These are phyloP conservation scores for Aegilops bicornis DNA, from an alignment of 176 grass and related monocot genomes.

Conservation along the genomic window DNA sequence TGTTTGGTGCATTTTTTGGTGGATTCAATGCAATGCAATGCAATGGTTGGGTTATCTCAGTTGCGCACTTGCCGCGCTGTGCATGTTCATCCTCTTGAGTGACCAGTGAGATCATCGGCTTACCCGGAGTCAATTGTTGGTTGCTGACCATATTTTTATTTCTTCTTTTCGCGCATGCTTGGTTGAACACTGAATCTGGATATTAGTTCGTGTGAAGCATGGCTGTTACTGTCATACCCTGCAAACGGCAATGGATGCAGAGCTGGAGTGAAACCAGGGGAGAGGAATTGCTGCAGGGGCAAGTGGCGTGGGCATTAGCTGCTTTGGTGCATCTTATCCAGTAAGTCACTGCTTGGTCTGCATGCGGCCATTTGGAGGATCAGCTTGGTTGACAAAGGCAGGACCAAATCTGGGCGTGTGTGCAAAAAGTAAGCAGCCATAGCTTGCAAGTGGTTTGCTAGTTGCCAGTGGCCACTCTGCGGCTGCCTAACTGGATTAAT, in stretches of 20 bases:
- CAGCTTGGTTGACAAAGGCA: neutral
- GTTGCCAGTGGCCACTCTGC: neutral
- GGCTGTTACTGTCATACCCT: neutral
- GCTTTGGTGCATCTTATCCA: conserved; percentile 12
- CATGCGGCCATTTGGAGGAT: neutral
- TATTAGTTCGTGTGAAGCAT: neutral
- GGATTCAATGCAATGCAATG: conserved; percentile 36
- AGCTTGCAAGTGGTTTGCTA: conserved; percentile 5
- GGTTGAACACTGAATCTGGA: neutral
- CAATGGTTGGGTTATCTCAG: neutral
- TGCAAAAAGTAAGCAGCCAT: neutral
- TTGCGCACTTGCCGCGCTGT: neutral
- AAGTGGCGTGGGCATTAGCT: neutral
- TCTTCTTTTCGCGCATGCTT: neutral
- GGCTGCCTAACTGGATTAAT: neutral
- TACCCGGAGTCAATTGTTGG: too few relatives aligned
- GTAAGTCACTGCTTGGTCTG: neutral
- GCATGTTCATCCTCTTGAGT: neutral
- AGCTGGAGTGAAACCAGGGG: neutral
- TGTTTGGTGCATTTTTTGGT: conserved; percentile 13
- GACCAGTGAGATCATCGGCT: neutral
- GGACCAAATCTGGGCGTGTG: neutral
- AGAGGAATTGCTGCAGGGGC: too few relatives aligned
- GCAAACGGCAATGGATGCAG: neutral
- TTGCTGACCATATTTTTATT: neutral